Evolutionary conservation across 2,329 filamentous ascomycete genomes (phyloP), one percentile per base, ranked within the genome.

Genomic region (Ophiostoma piceae): DNA sequence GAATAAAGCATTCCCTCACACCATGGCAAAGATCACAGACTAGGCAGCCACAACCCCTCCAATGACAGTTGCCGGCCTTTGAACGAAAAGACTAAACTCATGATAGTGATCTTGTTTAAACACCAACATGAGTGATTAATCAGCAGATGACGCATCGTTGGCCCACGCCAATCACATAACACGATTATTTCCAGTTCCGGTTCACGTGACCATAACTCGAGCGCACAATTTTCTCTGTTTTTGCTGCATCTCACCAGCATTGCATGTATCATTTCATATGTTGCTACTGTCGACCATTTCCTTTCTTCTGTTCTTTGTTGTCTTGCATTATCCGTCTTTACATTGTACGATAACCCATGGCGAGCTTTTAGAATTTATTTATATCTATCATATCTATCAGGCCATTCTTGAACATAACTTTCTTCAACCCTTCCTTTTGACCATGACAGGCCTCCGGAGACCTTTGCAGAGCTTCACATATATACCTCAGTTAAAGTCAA

Each of bases 141-240:
- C 51, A 57, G 51, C 51, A 57, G 9, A 26, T 26, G 51, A 57
- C n/a, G 9, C 8, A 57, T 57, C 51, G 14, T 62, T 62, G 7
- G 26, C 57, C 14, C 26, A 62, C 57, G 14, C 57, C 57, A 62
- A 62, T 62, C 57, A 62, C 57, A 62, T 62, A 62, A 62, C 57
- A 62, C 57, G 12, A 62, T 57, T 57, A 16, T 12, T 7, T 57
- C 9, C 11, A 57, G 2, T 14, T 26, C 11, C 3, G 16, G 22
- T 4, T 4, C 51, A 57, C 51, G 51, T 57, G 51, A 57, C 51
- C 51, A 1, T 4, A 8, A 7, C 26, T 29, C 26, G 26, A 29
- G 1, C 26, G 26, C 47, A 2, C 47, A 54, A 54, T n/a, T 14
- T 14, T 57, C n/a, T n/a, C n/a, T 35, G 29, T 64, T 64, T 65